Percentiles rank a stretch among this genome's conserved stretches.
phyloP scores from a whole-genome alignment of 2,329 filamentous ascomycete genomes.

The Sclerotinia nivalis region DNA sequence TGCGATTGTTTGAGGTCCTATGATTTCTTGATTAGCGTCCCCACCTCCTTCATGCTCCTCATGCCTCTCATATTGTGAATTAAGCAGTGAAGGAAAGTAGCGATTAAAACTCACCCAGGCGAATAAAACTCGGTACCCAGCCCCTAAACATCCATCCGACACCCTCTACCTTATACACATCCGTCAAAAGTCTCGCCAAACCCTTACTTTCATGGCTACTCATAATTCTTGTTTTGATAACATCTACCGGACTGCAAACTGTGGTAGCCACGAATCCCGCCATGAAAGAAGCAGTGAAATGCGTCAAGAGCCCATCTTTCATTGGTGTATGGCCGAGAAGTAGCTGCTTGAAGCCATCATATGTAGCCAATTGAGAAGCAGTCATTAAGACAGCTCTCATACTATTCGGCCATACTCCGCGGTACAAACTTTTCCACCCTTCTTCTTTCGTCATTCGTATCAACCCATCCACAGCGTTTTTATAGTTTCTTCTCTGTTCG shows the following conservation, averaged over 20 bases:
- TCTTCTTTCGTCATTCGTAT: conserved; percentile 85
- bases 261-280: conserved; percentile 84
- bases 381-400: conserved; percentile 86
- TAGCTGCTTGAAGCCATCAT: conserved; percentile 76
- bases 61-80: not conserved
- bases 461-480: conserved; percentile 83
- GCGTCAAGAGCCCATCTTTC: conserved; percentile 68
- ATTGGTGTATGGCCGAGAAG: conserved; percentile 67
- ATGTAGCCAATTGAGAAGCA: conserved; percentile 77
- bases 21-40: conserved; percentile 8
- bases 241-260: conserved; percentile 81
- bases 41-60: not conserved
- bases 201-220: conserved; percentile 58
- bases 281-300: conserved; percentile 75
- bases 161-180: conserved; percentile 71
- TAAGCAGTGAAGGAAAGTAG: no score
- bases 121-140: conserved; percentile 76
- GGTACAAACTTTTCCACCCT: conserved; percentile 73
- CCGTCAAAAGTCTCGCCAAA: conserved; percentile 60
- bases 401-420: conserved; percentile 82
- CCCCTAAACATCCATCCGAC: conserved; percentile 84
- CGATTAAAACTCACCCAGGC: conserved; percentile 44
- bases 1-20: conserved; percentile 76
- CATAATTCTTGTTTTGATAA: conserved; percentile 89
- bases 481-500: conserved; percentile 80